Base-by-base conservation (phyloP, 2,329 filamentous ascomycete genomes). In the Penicillium hesseltinei region DNA sequence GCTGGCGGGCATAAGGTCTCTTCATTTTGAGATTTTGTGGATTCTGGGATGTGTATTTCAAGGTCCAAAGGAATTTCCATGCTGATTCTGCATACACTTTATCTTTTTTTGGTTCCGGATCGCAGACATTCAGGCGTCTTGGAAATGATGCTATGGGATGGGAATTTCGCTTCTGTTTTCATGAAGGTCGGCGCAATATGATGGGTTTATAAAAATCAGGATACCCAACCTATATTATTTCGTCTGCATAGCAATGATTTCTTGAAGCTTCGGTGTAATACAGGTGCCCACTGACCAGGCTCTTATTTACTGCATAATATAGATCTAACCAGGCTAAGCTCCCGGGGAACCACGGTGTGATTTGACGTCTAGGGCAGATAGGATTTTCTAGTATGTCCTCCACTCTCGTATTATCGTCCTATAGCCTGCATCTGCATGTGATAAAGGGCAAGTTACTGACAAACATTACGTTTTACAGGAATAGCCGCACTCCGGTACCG, bases 1-100 rank as follows among this genome's bases (percentile, higher is more conserved):
- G 90, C 52, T 93, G 93, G 80, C 84, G 90, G 73, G 88, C 88
- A n/a, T 91, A 52, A 64, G 33, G 8, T 50, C 29, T 49, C 5
- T 43, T 23, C 7, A 19, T 15, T 27, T 40, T 17, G 13, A 42
- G 17, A 6, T 21, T 17, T 25, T 17, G 8, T 36, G 21, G 17
- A 6, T n/a, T 13, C 17, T 29, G 6, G 23, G 11, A n/a, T 33
- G 13, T 13, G 17, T 35, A 21, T 25, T 31, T 13, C 29, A 29
- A 5, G 13, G 1, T 39, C 17, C 8, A 1, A 35, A 8, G 15
- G 7, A 17, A 35, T n/a, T 8, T 19, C 17, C 11, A 11, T 25
- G 9, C 29, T 21, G 19, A 29, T n/a, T 2, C 27, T 46, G 15
- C 42, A 23, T 42, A 13, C 8, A 23, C 21, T 40, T 29, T 8